These are phyloP conservation scores for Chlorella vulgaris DNA, from an alignment of 139 green algal species.

Conservation along the genomic window DNA sequence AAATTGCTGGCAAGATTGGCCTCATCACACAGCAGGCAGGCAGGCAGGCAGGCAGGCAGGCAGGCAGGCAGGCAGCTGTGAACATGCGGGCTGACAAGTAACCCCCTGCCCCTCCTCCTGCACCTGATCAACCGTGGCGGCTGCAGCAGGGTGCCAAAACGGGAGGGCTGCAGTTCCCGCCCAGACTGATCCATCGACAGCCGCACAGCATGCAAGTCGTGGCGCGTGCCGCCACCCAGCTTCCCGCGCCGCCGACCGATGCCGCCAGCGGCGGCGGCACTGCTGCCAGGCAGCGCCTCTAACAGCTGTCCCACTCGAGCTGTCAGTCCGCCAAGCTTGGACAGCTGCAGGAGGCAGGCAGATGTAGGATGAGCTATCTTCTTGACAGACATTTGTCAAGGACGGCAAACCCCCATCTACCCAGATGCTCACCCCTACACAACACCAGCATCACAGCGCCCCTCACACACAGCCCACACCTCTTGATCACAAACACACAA, in stretches of 20 bases:
- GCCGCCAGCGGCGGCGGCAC: neutral
- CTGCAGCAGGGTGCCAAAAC: constrained; percentile 7
- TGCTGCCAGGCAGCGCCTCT: constrained; percentile 15
- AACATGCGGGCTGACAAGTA: neutral
- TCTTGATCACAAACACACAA: too few species aligned
- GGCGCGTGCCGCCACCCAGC: neutral
- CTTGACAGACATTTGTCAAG: neutral
- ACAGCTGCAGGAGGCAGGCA: constrained; percentile 18
- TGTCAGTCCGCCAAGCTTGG: constrained; percentile 36
- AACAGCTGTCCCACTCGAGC: constrained; percentile 47
- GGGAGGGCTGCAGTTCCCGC: constrained; percentile 21
- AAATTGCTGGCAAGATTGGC: too few species aligned
- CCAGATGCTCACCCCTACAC: too few species aligned
- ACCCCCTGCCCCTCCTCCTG: neutral
- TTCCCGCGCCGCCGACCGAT: too few species aligned
- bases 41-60: too few species aligned
- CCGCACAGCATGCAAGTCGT: constrained; percentile 9
- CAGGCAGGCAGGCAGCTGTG: too few species aligned
- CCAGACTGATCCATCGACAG: constrained; percentile 9
- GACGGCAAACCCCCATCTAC: neutral
- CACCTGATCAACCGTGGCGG: constrained; percentile 13
- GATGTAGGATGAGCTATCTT: too few species aligned
- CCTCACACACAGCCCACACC: too few species aligned
- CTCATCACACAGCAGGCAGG: too few species aligned
- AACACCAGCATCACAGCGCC: too few species aligned